A percentile compares a stretch with the other conserved stretches of the same genome.
Conservation (phyloP, 2,329 filamentous ascomycete genomes). For the Daldinia sp. region DNA sequence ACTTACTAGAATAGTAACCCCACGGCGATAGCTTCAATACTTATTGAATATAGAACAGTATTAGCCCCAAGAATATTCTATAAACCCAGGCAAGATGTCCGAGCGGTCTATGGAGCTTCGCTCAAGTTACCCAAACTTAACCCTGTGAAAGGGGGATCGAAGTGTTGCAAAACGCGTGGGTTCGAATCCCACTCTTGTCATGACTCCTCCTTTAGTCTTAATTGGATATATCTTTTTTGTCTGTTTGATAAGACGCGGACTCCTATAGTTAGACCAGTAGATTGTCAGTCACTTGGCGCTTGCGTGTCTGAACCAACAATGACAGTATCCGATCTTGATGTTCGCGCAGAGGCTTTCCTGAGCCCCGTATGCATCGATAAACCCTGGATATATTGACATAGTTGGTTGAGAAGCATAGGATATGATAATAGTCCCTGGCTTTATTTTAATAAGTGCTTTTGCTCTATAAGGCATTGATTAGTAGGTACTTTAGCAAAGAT, state of each 20-base stretch:
- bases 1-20: constrained; percentile 8
- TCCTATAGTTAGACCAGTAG: background rate
- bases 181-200: constrained; percentile 16
- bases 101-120: constrained; percentile 18
- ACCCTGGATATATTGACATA: background rate
- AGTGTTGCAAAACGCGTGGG: constrained; percentile 16
- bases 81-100: constrained; percentile 12
- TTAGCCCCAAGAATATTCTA: constrained; percentile 1
- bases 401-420: background rate
- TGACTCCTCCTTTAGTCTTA: constrained; percentile 4
- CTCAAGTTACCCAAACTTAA: constrained; percentile 12
- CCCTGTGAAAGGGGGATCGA: constrained; percentile 13
- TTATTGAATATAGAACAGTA: constrained; percentile 5
- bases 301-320: background rate
- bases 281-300: background rate
- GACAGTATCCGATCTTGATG: background rate
- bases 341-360: background rate
- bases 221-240: constrained; percentile 4
- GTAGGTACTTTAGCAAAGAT: no score
- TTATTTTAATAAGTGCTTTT: background rate
- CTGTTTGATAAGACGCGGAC: background rate
- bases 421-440: background rate
- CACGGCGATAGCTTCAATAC: constrained; percentile 4
- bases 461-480: no score
- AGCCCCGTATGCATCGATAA: background rate